These are phyloP conservation scores for Fusarium sarcochroum DNA, from an alignment of 2,329 filamentous ascomycete genomes.

Conservation along the genomic window DNA sequence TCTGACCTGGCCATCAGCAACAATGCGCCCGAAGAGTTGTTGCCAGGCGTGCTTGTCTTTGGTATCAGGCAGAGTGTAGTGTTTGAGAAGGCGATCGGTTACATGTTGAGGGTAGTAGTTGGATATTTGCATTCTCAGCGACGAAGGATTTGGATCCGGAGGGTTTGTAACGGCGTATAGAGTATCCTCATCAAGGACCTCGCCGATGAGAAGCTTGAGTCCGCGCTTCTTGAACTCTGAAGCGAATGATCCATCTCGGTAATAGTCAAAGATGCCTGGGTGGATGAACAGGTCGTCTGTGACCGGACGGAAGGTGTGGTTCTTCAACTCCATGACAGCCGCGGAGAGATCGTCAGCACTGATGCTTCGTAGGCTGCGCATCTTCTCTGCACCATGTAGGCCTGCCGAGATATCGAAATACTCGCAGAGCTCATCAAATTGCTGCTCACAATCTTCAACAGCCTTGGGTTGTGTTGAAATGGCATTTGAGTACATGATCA, in stretches of 20 bases:
- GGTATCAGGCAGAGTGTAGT: neutral
- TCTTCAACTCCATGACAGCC: slow-evolving; percentile 3
- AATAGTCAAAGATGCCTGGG: slow-evolving; percentile 16
- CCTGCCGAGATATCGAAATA: neutral
- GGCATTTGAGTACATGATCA: slow-evolving; percentile 29
- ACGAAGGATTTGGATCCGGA: neutral
- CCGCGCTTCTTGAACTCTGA: slow-evolving; percentile 4
- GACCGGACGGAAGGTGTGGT: slow-evolving; percentile 5
- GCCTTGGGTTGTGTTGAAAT: slow-evolving; percentile 19
- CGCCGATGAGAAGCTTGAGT: slow-evolving; percentile 7
- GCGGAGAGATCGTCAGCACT: slow-evolving; percentile 4
- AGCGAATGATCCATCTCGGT: slow-evolving; percentile 6
- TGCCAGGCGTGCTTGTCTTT: slow-evolving; percentile 14
- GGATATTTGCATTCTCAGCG: slow-evolving; percentile 4
- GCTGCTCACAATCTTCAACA: slow-evolving; percentile 10
- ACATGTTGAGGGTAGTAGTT: slow-evolving; percentile 11
- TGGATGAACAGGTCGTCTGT: slow-evolving; percentile 11
- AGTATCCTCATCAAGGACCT: slow-evolving; percentile 12
- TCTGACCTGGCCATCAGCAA: slow-evolving; percentile 18
- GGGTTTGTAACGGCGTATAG: slow-evolving; percentile 24
- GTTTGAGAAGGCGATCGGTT: slow-evolving; percentile 17
- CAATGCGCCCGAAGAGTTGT: slow-evolving; percentile 8
- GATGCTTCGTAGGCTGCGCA: neutral
- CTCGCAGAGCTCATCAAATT: slow-evolving; percentile 18
- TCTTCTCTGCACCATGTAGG: neutral